phyloP scores from a whole-genome alignment of 805 yeast genomes.

The Zygosaccharomyces lentus region DNA sequence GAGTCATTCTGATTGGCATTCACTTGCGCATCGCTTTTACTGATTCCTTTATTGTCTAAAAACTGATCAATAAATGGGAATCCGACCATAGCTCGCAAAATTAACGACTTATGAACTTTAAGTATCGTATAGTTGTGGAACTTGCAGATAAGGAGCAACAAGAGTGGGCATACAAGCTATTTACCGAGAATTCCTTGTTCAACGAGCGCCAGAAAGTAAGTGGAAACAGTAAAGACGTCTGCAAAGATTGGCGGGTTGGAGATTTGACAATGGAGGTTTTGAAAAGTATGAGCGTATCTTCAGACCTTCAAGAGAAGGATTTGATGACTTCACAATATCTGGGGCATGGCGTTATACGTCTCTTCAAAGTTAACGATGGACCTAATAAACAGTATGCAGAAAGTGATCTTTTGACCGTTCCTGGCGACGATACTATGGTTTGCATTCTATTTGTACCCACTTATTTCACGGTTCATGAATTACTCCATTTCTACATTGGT shows the following conservation, averaged over 20 bases:
- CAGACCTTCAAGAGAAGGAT: conserved; percentile 15
- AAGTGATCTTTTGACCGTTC: conserved; percentile 25
- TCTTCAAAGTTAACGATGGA: conserved; percentile 52
- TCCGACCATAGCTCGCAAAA: neutral
- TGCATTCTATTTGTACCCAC: conserved; percentile 84
- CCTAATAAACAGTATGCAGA: conserved; percentile 20
- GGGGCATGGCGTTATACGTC: conserved; percentile 70
- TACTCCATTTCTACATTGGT: conserved; percentile 62
- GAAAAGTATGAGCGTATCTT: conserved; percentile 7
- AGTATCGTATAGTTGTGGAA: conserved; percentile 17
- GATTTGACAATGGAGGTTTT: conserved; percentile 8
- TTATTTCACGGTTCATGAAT: conserved; percentile 79
- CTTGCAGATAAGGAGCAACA: conserved; percentile 13
- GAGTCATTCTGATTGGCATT: neutral
- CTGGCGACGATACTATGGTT: conserved; percentile 62
- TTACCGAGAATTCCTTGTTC: conserved; percentile 6
- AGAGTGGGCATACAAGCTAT: conserved; percentile 12
- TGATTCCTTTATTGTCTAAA: neutral
- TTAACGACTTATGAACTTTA: conserved; percentile 10
- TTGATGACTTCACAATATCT: conserved; percentile 49
- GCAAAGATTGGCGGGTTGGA: conserved; percentile 20
- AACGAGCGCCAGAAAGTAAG: neutral
- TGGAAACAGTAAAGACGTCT: neutral
- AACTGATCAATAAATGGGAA: neutral
- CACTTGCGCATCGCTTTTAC: neutral